Conservation (phyloP, 441 rosid species). For the Biscutella auriculata region DNA sequence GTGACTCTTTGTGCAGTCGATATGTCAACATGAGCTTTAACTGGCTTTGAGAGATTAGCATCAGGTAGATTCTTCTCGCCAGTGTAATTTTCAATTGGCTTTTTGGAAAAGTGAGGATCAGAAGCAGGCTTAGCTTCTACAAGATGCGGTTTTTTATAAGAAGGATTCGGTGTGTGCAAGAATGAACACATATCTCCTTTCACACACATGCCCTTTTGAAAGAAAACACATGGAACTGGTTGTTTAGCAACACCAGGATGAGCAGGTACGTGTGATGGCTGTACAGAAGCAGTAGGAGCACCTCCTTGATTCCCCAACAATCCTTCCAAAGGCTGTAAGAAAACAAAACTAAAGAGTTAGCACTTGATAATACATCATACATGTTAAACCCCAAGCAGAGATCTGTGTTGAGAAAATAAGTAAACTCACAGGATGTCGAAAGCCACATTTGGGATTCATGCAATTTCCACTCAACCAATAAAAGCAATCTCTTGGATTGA, state of each 20-base stretch:
- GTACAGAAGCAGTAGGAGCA: conserved; percentile 34
- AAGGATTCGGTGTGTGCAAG: conserved; percentile 45
- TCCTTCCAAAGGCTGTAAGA: conserved; percentile 80
- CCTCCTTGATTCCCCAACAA: conserved; percentile 53
- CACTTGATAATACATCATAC: background rate
- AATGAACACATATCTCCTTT: conserved; percentile 85
- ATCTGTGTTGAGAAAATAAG: background rate
- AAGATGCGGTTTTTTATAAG: conserved; percentile 30
- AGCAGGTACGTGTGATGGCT: conserved; percentile 23
- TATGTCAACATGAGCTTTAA: conserved; percentile 23
- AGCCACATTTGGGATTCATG: conserved; percentile 81
- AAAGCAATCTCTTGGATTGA: conserved; percentile 91
- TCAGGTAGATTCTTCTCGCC: conserved; percentile 28
- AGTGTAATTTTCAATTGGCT: conserved; percentile 24
- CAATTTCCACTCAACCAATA: conserved; percentile 92
- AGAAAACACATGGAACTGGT: conserved; percentile 69
- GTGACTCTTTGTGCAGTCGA: conserved; percentile 26
- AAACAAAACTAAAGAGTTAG: conserved; percentile 4
- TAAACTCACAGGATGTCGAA: conserved; percentile 84
- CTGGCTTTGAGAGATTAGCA: conserved; percentile 21
- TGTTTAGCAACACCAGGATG: conserved; percentile 34
- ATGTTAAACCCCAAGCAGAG: background rate
- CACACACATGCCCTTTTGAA: conserved; percentile 68
- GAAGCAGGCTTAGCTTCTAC: conserved; percentile 16
- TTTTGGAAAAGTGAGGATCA: conserved; percentile 33